A percentile compares a stretch with the other conserved stretches of the same genome.
Evolutionary conservation across 768 basidiomycete genomes (phyloP).

Genomic region (Aureoboletus auriporus): DNA sequence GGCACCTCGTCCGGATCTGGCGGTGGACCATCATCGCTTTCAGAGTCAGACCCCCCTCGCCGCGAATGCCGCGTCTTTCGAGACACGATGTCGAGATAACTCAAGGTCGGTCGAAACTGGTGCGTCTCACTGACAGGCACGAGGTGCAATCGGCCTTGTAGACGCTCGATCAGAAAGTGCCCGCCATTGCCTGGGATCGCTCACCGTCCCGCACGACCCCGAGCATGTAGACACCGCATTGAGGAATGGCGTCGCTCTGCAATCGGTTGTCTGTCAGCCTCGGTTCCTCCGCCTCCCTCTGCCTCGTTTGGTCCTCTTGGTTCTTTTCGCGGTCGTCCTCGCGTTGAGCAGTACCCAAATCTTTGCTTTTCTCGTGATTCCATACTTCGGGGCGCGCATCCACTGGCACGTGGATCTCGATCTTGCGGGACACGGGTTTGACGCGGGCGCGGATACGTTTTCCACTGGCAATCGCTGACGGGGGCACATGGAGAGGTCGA

Average conservation of each 20-base stretch:
- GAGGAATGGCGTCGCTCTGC: conserved; percentile 67
- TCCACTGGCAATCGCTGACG: conserved; percentile 66
- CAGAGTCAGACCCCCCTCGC: conserved; percentile 53
- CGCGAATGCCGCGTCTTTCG: conserved; percentile 55
- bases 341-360: conserved; percentile 58
- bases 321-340: conserved; percentile 82
- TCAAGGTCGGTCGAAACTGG: conserved; percentile 78
- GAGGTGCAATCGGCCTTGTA: conserved; percentile 65
- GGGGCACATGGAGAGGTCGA: conserved; percentile 71
- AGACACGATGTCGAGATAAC: conserved; percentile 71
- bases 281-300: conserved; percentile 51
- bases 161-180: conserved; percentile 7
- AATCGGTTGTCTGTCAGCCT: conserved; percentile 66
- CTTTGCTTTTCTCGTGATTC: conserved; percentile 66
- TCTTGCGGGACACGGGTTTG: conserved; percentile 56
- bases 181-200: conserved; percentile 12
- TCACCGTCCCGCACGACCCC: conserved; percentile 71
- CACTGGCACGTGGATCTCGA: conserved; percentile 80
- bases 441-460: conserved; percentile 73
- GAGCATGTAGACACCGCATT: conserved; percentile 66
- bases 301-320: conserved; percentile 49
- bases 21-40: conserved; percentile 76
- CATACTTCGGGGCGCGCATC: conserved; percentile 79
- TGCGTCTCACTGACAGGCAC: conserved; percentile 77
- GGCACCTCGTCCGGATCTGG: conserved; percentile 72